phyloP scores from a whole-genome alignment of 106 monocot species.

The Phalaenopsis equestris region DNA sequence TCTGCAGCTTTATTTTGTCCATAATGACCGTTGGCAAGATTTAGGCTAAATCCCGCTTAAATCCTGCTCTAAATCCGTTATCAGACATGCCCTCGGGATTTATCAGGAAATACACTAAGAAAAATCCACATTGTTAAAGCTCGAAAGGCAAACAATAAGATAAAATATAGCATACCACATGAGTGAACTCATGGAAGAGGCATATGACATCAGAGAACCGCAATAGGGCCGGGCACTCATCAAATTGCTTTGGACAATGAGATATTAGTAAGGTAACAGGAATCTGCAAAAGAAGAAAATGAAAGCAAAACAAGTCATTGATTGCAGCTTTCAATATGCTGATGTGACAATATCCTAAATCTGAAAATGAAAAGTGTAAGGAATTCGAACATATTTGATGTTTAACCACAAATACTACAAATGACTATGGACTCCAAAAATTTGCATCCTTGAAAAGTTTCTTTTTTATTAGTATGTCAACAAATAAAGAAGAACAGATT shows the following conservation, averaged over 20 bases:
- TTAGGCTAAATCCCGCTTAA: no score
- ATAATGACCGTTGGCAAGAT: no score
- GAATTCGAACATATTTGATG: no score
- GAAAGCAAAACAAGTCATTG: not conserved
- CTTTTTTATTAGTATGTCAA: no score
- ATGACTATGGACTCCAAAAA: no score
- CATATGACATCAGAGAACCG: constrained; percentile 77
- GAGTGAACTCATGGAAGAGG: constrained; percentile 86
- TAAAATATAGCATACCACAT: constrained; percentile 51
- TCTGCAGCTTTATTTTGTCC: no score
- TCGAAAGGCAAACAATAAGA: not conserved
- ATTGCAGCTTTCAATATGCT: not conserved
- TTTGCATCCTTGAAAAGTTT: no score
- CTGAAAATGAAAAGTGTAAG: not conserved
- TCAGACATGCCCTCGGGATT: no score
- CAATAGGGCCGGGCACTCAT: constrained; percentile 42
- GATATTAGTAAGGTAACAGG: constrained; percentile 63
- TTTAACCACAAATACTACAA: no score
- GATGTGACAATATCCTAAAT: not conserved
- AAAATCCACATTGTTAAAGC: not conserved
- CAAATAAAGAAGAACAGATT: no score
- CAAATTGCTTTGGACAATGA: constrained; percentile 62
- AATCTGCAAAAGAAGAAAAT: constrained; percentile 31
- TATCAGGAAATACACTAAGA: no score
- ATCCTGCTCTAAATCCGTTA: no score